phyloP scores from a whole-genome alignment of 2,329 filamentous ascomycete genomes.

The Fusarium tanahbumbuense region DNA sequence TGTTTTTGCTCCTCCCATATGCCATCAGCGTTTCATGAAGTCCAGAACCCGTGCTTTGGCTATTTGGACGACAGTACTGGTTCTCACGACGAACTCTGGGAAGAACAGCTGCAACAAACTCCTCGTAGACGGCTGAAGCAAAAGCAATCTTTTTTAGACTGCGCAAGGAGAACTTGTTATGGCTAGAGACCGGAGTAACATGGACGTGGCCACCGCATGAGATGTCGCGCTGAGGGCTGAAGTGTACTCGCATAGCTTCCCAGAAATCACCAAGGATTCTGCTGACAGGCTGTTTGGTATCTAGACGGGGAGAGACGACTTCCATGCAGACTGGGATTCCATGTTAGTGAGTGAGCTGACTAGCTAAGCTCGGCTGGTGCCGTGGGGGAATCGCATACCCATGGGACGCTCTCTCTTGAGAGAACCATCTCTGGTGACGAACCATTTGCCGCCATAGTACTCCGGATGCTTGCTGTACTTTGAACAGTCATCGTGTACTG shows the following conservation, averaged over 20 bases:
- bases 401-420: conserved; percentile 52
- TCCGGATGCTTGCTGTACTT: conserved; percentile 56
- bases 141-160: conserved; percentile 54
- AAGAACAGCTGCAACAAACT: conserved; percentile 50
- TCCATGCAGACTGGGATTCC: conserved; percentile 54
- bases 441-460: conserved; percentile 57
- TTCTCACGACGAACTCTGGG: conserved; percentile 51
- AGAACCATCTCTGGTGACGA: conserved; percentile 55
- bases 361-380: conserved; percentile 1
- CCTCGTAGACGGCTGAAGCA: conserved; percentile 51
- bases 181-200: conserved; percentile 51
- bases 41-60: conserved; percentile 48
- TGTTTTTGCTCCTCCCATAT: conserved; percentile 44
- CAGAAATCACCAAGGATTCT: conserved; percentile 54
- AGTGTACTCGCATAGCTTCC: conserved; percentile 57
- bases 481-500: conserved; percentile 53
- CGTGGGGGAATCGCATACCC: conserved; percentile 44
- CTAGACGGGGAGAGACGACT: conserved; percentile 54
- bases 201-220: conserved; percentile 56
- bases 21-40: conserved; percentile 44
- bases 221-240: conserved; percentile 51
- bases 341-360: conserved; percentile 21
- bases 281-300: conserved; percentile 50
- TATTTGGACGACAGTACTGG: conserved; percentile 52
- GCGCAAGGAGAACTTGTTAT: conserved; percentile 52